These are phyloP conservation scores for Eucalyptus brandiana DNA, from an alignment of 345 rosid species.

Conservation along the genomic window DNA sequence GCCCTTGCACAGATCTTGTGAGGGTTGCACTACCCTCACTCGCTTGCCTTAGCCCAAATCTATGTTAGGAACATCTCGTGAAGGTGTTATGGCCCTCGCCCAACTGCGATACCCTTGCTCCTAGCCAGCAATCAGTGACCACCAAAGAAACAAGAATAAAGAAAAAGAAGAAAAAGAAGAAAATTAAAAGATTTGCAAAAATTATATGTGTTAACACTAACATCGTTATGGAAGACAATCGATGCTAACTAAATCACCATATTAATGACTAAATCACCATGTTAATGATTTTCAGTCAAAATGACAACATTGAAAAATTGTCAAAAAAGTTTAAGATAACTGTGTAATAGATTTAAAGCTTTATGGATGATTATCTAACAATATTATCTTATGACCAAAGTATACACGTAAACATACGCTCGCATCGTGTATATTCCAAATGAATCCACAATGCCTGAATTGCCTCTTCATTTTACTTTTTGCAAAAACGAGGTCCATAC, in stretches of 20 bases:
- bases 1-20: fast-evolving
- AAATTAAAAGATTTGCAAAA: not conserved
- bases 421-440: not conserved
- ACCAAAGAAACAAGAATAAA: not conserved
- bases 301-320: fast-evolving
- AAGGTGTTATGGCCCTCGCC: not conserved
- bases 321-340: fast-evolving
- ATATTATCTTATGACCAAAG: fast-evolving
- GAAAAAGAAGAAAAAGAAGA: not conserved
- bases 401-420: not conserved
- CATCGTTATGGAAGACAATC: fast-evolving
- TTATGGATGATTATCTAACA: not conserved
- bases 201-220: fast-evolving
- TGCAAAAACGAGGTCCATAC: not conserved
- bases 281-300: fast-evolving
- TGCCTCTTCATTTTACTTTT: not conserved
- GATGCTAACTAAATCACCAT: fast-evolving
- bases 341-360: fast-evolving
- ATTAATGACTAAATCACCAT: fast-evolving
- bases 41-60: not conserved
- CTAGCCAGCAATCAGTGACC: fast-evolving
- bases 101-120: fast-evolving
- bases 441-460: not conserved
- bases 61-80: fast-evolving
- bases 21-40: not conserved